phyloP scores from a whole-genome alignment of 371 early-diverging fungal genomes.

The Lichtheimia corymbifera region DNA sequence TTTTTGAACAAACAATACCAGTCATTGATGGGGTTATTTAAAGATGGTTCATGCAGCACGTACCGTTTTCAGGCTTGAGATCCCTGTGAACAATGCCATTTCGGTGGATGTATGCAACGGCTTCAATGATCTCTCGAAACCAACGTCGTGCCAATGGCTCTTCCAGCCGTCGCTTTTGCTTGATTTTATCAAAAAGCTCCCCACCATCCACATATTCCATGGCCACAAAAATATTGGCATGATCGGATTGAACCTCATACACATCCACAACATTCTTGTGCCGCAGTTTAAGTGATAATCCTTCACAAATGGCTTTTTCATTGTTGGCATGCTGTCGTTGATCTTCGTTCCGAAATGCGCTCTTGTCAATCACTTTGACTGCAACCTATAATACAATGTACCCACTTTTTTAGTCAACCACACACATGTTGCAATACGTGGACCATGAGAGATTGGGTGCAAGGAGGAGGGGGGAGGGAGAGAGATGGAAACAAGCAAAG shows the following conservation, averaged over 20 bases:
- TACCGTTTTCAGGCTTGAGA: slow-evolving; percentile 85
- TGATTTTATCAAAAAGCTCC: slow-evolving; percentile 94
- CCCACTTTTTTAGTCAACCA: background rate
- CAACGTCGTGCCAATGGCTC: slow-evolving; percentile 88
- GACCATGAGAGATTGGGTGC: background rate
- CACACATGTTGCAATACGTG: background rate
- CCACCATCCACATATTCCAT: slow-evolving; percentile 97
- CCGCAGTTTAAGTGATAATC: slow-evolving; percentile 61
- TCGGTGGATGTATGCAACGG: slow-evolving; percentile 90
- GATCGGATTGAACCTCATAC: slow-evolving; percentile 86
- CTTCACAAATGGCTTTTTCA: slow-evolving; percentile 65
- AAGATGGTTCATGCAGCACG: background rate
- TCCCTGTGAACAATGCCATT: slow-evolving; percentile 87
- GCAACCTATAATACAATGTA: slow-evolving; percentile 41
- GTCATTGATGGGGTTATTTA: background rate
- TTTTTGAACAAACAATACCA: background rate
- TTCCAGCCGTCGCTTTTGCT: slow-evolving; percentile 79
- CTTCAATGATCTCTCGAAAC: slow-evolving; percentile 95
- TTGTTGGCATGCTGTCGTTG: slow-evolving; percentile 56
- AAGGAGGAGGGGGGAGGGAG: background rate
- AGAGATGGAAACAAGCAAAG: background rate
- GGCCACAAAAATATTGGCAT: slow-evolving; percentile 85
- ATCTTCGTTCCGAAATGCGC: slow-evolving; percentile 54
- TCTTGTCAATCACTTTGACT: slow-evolving; percentile 65
- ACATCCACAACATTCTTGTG: slow-evolving; percentile 87